Conservation (phyloP, 1,284 basidiomycete species). For the Volvariella volvacea region DNA sequence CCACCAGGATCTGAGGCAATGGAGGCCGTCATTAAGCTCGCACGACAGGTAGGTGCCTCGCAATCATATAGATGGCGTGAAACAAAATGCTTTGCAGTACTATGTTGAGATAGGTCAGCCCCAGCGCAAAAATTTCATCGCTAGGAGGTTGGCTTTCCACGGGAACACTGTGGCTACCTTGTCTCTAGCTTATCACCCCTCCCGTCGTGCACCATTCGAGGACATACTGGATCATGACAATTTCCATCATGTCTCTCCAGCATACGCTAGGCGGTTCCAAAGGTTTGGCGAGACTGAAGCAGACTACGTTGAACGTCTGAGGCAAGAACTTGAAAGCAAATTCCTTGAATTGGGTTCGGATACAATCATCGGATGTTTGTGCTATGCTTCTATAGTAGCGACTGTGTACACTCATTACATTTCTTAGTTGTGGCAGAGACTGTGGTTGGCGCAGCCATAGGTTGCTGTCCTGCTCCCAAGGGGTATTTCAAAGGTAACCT, state of each 20-base stretch:
- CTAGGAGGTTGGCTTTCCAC: conserved; percentile 75
- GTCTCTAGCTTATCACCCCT: conserved; percentile 58
- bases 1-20: conserved; percentile 76
- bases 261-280: conserved; percentile 78
- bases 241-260: conserved; percentile 80
- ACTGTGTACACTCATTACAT: conserved; percentile 1
- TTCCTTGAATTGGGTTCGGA: conserved; percentile 75
- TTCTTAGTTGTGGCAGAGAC: conserved; percentile 69
- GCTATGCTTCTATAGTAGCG: neutral
- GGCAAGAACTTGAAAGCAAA: conserved; percentile 77
- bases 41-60: conserved; percentile 50
- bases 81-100: conserved; percentile 36
- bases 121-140: conserved; percentile 72
- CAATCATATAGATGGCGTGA: neutral
- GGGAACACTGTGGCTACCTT: conserved; percentile 76
- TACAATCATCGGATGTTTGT: conserved; percentile 72
- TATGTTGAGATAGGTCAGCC: conserved; percentile 64
- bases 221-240: conserved; percentile 54
- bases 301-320: conserved; percentile 69
- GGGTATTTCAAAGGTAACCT: conserved; percentile 59
- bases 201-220: conserved; percentile 60
- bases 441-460: conserved; percentile 80
- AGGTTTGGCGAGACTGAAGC: conserved; percentile 63
- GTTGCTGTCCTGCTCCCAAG: conserved; percentile 66
- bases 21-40: conserved; percentile 75